Evolutionary conservation across 208 protist species (phyloP), one percentile per base, ranked within the genome.

Genomic region (Leishmania guyanensis): DNA sequence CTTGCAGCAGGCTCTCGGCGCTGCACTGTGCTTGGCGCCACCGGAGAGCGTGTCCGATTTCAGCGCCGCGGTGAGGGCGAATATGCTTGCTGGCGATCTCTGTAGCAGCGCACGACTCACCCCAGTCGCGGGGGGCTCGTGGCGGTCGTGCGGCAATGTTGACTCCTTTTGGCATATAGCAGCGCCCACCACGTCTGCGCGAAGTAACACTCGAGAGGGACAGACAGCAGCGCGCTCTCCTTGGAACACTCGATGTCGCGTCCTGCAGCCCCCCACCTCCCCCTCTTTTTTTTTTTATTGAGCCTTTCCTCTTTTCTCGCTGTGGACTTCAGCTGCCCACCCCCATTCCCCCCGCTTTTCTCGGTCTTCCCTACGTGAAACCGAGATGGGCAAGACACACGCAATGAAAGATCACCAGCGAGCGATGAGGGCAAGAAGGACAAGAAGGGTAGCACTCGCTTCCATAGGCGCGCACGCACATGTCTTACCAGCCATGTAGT

Each of bases 1-100:
- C 36, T 83, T 92, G 36, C 70, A 71, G 69, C 54, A 78, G 46
- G 89, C 86, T 4, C 82, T 94, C 5, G 91, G 91, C 2, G 73
- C 71, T 12, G 39, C 89, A 66, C 75, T 93, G 51, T 77, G 66
- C 50, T 36, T 66, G 1, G 89, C 80, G 20, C 86, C 88, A 46
- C 69, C 86, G 1, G 43, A 60, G 20, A 84, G 78, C n/a, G 36
- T 68, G 16, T 26, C 60, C 22, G 76, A 22, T 17, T 80, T 89
- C 50, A 26, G n/a, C 29, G 64, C 62, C 0, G 60, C 58, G n/a
- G 60, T 80, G n/a, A 66, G 54, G 39, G 43, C 68, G 14, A 9
- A 51, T 43, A 72, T 72, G 68, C 17, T 43, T 16, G 5, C 33
- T 43, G 43, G 39, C 12, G 43, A 20, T 17, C 10, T 43, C 43